These are phyloP conservation scores for Salix dunnii DNA, from an alignment of 345 rosid species.

Conservation along the genomic window DNA sequence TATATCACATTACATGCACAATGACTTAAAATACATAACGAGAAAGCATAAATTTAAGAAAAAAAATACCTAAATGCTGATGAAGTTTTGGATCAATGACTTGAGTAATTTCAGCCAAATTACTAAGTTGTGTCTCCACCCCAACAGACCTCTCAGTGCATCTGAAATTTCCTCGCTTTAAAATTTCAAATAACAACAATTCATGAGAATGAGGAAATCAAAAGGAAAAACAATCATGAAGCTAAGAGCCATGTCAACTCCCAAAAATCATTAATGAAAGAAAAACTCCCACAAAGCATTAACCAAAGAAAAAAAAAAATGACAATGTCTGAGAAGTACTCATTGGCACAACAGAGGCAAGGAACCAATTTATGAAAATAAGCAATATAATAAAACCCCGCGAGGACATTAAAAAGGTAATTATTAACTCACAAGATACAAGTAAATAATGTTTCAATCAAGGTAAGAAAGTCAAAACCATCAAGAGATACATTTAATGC, in stretches of 20 bases:
- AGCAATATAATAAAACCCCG: neutral
- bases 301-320: neutral
- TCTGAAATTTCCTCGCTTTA: constrained; percentile 89
- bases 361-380: neutral
- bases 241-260: neutral
- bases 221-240: constrained; percentile 7
- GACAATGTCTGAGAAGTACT: neutral
- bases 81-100: constrained; percentile 94
- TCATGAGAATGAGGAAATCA: constrained; percentile 28
- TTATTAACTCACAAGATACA: neutral
- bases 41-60: constrained; percentile 3
- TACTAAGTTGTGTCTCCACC: constrained; percentile 85
- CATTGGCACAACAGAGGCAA: neutral
- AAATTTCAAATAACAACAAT: constrained; percentile 28
- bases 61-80: constrained; percentile 75
- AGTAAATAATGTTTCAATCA: neutral
- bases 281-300: neutral
- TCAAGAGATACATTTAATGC: neutral
- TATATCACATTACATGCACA: neutral
- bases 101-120: constrained; percentile 83
- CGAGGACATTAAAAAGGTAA: neutral
- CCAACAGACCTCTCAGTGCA: constrained; percentile 89
- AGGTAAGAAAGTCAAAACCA: neutral
- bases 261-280: neutral
- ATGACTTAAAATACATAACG: neutral